These are phyloP conservation scores for Clarkia xantiana DNA, from an alignment of 345 rosid species.

Conservation along the genomic window DNA sequence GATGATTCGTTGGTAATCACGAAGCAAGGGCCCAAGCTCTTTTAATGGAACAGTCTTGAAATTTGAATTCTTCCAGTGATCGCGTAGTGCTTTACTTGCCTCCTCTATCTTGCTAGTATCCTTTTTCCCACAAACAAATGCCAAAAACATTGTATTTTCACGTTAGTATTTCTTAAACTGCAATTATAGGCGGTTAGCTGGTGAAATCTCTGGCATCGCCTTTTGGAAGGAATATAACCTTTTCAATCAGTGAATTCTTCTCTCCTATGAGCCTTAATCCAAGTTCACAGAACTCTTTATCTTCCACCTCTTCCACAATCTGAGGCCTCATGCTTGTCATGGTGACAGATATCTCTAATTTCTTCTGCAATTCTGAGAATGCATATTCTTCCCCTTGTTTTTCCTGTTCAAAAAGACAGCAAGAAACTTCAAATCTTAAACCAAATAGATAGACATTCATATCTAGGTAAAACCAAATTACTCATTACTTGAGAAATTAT, in stretches of 20 bases:
- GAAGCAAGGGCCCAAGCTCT: constrained; percentile 77
- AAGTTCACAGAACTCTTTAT: constrained; percentile 59
- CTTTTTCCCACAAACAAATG: neutral
- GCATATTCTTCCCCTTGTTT: constrained; percentile 29
- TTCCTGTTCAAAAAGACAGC: constrained; percentile 38
- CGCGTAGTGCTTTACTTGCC: constrained; percentile 54
- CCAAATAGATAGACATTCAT: neutral
- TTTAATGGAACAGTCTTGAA: constrained; percentile 42
- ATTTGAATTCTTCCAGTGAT: constrained; percentile 57
- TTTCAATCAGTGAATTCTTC: constrained; percentile 23
- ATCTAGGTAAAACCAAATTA: too few species aligned
- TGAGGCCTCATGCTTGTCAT: constrained; percentile 23
- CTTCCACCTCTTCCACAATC: constrained; percentile 53
- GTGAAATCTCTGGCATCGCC: neutral
- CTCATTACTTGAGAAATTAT: too few species aligned
- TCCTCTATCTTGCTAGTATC: constrained; percentile 7
- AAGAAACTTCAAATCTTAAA: neutral
- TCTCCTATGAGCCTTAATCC: constrained; percentile 40
- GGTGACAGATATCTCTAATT: constrained; percentile 39
- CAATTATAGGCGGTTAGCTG: too few species aligned
- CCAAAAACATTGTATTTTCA: too few species aligned
- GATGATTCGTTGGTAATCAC: constrained; percentile 74
- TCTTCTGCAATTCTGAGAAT: constrained; percentile 48
- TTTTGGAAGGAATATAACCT: constrained; percentile 22
- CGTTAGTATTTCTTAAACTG: too few species aligned